Base-by-base conservation (phyloP, 1,139 yeast species). In the Nadsonia commutata region DNA sequence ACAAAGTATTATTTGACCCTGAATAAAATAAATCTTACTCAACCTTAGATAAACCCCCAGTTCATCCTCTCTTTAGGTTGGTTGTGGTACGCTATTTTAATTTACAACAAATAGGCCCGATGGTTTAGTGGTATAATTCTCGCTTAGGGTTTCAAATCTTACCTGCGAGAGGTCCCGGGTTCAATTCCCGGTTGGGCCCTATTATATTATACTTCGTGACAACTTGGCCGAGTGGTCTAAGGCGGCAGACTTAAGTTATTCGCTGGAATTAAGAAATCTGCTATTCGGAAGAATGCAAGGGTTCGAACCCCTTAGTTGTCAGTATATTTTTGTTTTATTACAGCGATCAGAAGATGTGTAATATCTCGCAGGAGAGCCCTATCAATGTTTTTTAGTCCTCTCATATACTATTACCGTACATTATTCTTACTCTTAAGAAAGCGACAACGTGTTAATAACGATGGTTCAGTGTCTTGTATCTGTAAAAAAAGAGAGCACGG, bases 141-240 rank as follows among this genome's bases (percentile, higher is more conserved):
- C 33, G 33, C 33, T 27, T 27, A 27, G 33, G 33, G 33, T 27
- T 27, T 27, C 33, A 8, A 27, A 27, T 27, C 13, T 9, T 27
- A 9, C 5, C n/a, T 27, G 33, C 33, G 33, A 27, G 33, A 27
- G 33, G 33, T 27, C 33, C 33, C 33, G 33, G 33, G 33, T 27
- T 27, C 33, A 27, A 27, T 27, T 27, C 33, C 33, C 33, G 33
- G 33, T 27, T 27, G 33, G 33, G 33, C 33, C 33, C 33, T 11
- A 4, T 5, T 11, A 27, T 9, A 11, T 4, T 27, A 8, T 27
- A n/a, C n/a, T n/a, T n/a, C n/a, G n/a, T 13, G 33, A 27, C 33
- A 27, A 27, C n/a, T 27, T 27, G 33, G 33, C 33, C 33, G 33
- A 27, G 33, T 27, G 33, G 33, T 27, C 33, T 27, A 27, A 27